These are phyloP conservation scores for Termitomyces sp. DNA, from an alignment of 768 basidiomycete genomes.

Conservation along the genomic window DNA sequence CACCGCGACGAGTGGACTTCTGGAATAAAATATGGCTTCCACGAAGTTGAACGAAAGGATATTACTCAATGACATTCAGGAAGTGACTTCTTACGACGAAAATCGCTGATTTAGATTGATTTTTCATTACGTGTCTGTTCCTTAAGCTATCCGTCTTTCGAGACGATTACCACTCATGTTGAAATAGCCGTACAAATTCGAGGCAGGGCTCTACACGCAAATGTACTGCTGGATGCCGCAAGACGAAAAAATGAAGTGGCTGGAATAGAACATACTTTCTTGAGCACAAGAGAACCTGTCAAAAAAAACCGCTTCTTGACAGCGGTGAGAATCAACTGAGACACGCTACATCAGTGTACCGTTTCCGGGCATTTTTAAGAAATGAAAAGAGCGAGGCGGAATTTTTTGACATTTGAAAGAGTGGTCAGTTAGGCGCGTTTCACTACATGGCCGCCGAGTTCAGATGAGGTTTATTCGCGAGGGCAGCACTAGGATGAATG, in stretches of 20 bases:
- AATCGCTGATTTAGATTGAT: background rate
- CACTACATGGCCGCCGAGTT: background rate
- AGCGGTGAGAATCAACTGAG: background rate
- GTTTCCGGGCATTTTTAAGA: background rate
- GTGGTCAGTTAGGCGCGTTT: background rate
- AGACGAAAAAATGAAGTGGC: background rate
- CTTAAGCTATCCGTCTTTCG: background rate
- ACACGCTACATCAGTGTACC: background rate
- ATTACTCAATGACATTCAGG: conserved; percentile 1
- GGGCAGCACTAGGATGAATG: background rate
- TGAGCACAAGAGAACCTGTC: background rate
- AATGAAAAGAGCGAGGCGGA: background rate
- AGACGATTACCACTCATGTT: background rate
- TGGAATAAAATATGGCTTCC: background rate
- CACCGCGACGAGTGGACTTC: background rate
- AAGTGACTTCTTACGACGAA: conserved; percentile 2
- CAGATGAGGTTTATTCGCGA: too few relatives aligned
- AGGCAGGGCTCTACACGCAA: background rate
- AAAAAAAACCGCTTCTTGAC: background rate
- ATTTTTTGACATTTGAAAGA: background rate
- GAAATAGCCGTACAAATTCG: too few relatives aligned
- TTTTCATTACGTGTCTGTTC: conserved; percentile 1
- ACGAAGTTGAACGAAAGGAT: background rate
- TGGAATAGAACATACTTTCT: background rate
- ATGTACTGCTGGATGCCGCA: background rate